phyloP scores from a whole-genome alignment of 352 stramenopile species.

The Phytophthora colocasiae region DNA sequence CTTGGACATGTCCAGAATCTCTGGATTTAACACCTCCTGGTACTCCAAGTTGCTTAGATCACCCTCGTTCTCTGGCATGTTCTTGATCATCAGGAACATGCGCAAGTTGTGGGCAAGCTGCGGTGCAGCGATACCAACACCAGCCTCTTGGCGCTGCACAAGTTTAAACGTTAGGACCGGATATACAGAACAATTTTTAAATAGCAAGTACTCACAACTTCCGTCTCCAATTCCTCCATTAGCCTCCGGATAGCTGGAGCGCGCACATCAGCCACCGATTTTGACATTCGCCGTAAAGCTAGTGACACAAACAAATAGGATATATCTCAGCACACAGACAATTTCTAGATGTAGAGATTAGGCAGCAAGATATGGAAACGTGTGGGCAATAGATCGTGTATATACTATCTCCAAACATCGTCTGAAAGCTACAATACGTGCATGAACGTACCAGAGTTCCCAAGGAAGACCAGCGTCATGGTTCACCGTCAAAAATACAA shows the following conservation, averaged over 20 bases:
- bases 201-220: slow-evolving; percentile 53
- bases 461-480: slow-evolving; percentile 72
- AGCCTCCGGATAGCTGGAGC: slow-evolving; percentile 56
- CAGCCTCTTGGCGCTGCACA: slow-evolving; percentile 63
- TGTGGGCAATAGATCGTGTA: background rate
- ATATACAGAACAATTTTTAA: too few relatives aligned
- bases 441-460: slow-evolving; percentile 62
- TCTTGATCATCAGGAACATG: slow-evolving; percentile 87
- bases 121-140: slow-evolving; percentile 79
- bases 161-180: slow-evolving; percentile 3
- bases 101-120: slow-evolving; percentile 81
- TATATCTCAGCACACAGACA: slow-evolving; percentile 19
- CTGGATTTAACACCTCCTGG: slow-evolving; percentile 79
- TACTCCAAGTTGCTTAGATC: slow-evolving; percentile 70
- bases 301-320: background rate
- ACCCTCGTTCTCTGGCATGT: slow-evolving; percentile 61
- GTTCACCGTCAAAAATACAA: background rate
- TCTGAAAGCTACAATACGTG: background rate
- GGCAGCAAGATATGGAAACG: background rate
- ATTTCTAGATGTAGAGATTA: background rate
- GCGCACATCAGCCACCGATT: slow-evolving; percentile 64
- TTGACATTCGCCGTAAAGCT: slow-evolving; percentile 79
- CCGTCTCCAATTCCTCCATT: slow-evolving; percentile 65
- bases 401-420: background rate
- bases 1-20: slow-evolving; percentile 67